Conservation (phyloP, 805 yeast species). For the Zygosaccharomyces pseudorouxii region DNA sequence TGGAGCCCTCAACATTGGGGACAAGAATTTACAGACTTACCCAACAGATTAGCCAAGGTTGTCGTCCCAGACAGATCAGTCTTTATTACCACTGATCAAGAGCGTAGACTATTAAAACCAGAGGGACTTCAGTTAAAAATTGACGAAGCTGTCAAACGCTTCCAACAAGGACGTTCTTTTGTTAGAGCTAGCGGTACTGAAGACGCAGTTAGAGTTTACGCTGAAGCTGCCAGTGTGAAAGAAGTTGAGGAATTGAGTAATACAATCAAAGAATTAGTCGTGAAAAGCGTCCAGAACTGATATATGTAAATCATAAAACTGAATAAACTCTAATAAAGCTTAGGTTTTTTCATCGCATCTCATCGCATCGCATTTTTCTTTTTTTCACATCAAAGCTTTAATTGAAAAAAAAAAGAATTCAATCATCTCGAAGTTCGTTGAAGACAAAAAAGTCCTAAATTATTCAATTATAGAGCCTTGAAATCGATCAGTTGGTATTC, state of each 20-base stretch:
- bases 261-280: conserved; percentile 39
- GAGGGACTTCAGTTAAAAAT: conserved; percentile 69
- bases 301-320: neutral
- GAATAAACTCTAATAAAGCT: neutral
- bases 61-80: conserved; percentile 73
- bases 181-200: conserved; percentile 98
- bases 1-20: conserved; percentile 73
- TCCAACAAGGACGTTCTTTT: conserved; percentile 69
- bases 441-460: neutral
- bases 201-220: conserved; percentile 93
- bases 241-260: conserved; percentile 46
- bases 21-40: conserved; percentile 71
- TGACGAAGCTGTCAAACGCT: conserved; percentile 56
- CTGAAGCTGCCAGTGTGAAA: conserved; percentile 64
- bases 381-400: neutral
- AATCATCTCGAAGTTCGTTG: neutral
- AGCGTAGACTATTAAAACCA: conserved; percentile 74
- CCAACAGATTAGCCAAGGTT: conserved; percentile 78
- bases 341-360: neutral
- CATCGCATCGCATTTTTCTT: neutral
- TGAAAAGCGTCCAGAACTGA: conserved; percentile 2
- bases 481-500: neutral
- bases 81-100: conserved; percentile 87
- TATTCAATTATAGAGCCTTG: neutral
- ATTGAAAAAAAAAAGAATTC: neutral